Conservation (phyloP, 2,329 filamentous ascomycete species). For the Ascochyta pisi region DNA sequence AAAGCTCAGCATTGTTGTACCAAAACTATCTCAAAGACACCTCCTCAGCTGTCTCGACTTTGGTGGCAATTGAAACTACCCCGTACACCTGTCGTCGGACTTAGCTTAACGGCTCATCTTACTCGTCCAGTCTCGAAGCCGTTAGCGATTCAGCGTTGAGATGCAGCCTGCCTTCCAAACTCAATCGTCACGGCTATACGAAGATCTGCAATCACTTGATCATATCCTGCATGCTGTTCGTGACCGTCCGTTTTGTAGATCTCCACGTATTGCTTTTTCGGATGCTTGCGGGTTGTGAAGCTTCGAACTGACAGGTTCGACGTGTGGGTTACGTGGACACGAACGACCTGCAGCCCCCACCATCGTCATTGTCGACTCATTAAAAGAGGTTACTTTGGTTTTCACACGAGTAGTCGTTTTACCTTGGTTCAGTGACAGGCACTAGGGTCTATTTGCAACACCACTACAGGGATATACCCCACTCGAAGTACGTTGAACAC, state of each 20-base stretch:
- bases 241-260: not conserved
- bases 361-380: constrained; percentile 26
- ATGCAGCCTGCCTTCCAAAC: not conserved
- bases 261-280: not conserved
- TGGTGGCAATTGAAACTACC: constrained; percentile 14
- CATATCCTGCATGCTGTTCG: no score
- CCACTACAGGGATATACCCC: constrained; percentile 35
- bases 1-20: no score
- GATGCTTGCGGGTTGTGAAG: not conserved
- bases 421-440: constrained; percentile 26
- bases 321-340: not conserved
- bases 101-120: not conserved
- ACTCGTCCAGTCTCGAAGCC: not conserved
- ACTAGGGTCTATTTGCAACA: constrained; percentile 19
- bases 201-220: not conserved
- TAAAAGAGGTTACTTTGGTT: constrained; percentile 2
- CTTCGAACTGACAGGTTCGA: not conserved
- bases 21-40: not conserved
- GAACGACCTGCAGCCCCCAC: constrained; percentile 6
- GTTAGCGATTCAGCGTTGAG: not conserved
- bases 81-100: not conserved
- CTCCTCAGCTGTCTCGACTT: not conserved
- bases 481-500: constrained; percentile 26
- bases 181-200: not conserved
- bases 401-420: constrained; percentile 21